A percentile compares a stretch with the other conserved stretches of the same genome.
Conservation (phyloP, 2,329 filamentous ascomycete genomes). For the Dothideomycetidae sp. region DNA sequence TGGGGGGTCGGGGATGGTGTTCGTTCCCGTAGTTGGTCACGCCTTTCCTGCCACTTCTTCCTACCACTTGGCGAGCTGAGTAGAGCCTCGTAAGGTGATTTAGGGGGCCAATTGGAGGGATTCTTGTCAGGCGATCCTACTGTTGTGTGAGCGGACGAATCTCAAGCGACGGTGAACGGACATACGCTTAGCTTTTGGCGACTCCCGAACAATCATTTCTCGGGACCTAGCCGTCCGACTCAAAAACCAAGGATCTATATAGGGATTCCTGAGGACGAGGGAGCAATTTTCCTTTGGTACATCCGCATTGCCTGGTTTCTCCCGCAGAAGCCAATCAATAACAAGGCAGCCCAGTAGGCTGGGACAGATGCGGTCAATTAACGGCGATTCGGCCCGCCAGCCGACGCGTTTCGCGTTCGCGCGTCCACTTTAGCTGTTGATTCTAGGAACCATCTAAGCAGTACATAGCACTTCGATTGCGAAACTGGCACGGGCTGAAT, state of each 20-base stretch:
- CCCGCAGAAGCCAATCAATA: too few species aligned
- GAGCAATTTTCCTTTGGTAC: too few species aligned
- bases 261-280: too few species aligned
- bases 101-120: conserved; percentile 43
- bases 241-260: too few species aligned
- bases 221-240: too few species aligned
- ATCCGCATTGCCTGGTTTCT: too few species aligned
- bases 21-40: conserved; percentile 34
- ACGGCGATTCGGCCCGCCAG: background rate
- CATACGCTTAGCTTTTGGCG: conserved; percentile 30
- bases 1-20: conserved; percentile 44
- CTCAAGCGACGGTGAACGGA: background rate
- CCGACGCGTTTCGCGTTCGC: conserved; percentile 2
- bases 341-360: too few species aligned
- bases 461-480: background rate
- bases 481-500: too few species aligned
- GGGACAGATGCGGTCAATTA: background rate
- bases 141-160: background rate
- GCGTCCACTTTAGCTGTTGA: too few species aligned
- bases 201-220: conserved; percentile 34
- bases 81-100: conserved; percentile 47
- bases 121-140: conserved; percentile 30
- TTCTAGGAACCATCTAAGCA: background rate
- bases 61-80: conserved; percentile 64
- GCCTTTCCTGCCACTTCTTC: conserved; percentile 54